These are phyloP conservation scores for Lasiodiplodia hormozganensis DNA, from an alignment of 2,329 filamentous ascomycete species.

Conservation along the genomic window DNA sequence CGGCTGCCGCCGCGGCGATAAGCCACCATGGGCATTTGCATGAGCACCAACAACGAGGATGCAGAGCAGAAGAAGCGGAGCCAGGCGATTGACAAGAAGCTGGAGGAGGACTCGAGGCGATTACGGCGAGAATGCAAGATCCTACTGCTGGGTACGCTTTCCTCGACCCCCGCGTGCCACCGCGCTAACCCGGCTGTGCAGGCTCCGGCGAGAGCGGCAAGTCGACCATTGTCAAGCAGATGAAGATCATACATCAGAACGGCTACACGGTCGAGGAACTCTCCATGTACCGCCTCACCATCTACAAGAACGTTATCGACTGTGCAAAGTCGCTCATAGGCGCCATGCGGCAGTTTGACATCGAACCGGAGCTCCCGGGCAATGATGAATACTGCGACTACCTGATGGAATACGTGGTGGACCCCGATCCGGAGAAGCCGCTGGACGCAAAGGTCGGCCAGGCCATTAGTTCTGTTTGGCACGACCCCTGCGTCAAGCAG, in stretches of 20 bases:
- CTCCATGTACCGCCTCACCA: conserved; percentile 90
- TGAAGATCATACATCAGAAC: conserved; percentile 99
- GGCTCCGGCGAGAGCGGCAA: conserved; percentile 98
- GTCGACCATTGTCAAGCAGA: conserved; percentile 99
- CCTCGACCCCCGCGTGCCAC: conserved; percentile 24
- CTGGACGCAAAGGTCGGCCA: conserved; percentile 82
- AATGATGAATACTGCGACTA: conserved; percentile 80
- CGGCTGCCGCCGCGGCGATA: conserved; percentile 29
- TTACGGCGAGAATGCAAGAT: conserved; percentile 99
- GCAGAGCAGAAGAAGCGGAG: conserved; percentile 94
- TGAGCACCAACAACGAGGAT: conserved; percentile 87
- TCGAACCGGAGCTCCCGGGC: conserved; percentile 74
- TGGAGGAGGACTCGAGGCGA: conserved; percentile 93
- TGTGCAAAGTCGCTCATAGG: conserved; percentile 92
- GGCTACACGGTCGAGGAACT: conserved; percentile 95
- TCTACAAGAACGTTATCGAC: conserved; percentile 98
- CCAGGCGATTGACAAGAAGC: conserved; percentile 89
- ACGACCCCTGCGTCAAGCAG: conserved; percentile 80
- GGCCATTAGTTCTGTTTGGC: conserved; percentile 88
- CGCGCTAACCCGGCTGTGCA: conserved; percentile 52
- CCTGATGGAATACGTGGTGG: conserved; percentile 84
- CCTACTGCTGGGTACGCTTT: conserved; percentile 77
- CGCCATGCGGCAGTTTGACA: conserved; percentile 90
- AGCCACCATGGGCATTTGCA: conserved; percentile 84
- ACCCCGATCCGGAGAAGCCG: conserved; percentile 85